Percentiles rank a stretch among this genome's conserved stretches.
These are phyloP conservation scores for Malus hybrid DNA, from an alignment of 331 rosid species.

Conservation along the genomic window DNA sequence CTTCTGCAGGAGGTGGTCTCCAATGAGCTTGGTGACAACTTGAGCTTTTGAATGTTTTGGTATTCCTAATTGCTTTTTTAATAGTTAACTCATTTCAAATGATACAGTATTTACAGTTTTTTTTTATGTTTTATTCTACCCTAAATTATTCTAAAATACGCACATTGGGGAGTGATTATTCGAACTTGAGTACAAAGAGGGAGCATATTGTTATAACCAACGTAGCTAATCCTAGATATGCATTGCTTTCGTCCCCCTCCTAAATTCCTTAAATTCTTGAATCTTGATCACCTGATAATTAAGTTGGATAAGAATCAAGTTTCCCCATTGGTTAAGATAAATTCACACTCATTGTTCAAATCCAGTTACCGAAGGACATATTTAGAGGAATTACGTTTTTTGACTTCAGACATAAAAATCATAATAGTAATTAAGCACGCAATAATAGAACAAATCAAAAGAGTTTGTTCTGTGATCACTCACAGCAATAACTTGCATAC, in stretches of 20 bases:
- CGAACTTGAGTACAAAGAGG: not conserved
- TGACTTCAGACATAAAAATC: not conserved
- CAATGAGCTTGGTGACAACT: not conserved
- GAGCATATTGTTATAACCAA: not conserved
- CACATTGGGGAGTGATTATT: not conserved
- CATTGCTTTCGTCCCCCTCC: not conserved
- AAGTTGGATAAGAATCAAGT: not conserved
- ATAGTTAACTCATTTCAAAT: not conserved
- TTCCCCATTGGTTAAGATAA: not conserved
- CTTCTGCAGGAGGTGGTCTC: not conserved
- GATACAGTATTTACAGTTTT: not conserved
- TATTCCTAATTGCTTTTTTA: not conserved
- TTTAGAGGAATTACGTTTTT: not conserved
- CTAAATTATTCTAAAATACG: not conserved
- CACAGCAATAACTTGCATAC: not conserved
- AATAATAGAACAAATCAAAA: not conserved
- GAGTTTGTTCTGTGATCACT: constrained; percentile 1
- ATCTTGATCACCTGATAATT: not conserved
- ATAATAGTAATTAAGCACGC: not conserved
- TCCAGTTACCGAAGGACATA: not conserved
- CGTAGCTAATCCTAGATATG: not conserved
- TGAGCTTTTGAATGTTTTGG: not conserved
- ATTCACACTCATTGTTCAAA: not conserved
- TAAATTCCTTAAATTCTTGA: not conserved
- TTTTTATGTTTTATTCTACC: not conserved